These are phyloP conservation scores for Diplosphaera chodatii DNA, from an alignment of 139 green algal species.

Conservation along the genomic window DNA sequence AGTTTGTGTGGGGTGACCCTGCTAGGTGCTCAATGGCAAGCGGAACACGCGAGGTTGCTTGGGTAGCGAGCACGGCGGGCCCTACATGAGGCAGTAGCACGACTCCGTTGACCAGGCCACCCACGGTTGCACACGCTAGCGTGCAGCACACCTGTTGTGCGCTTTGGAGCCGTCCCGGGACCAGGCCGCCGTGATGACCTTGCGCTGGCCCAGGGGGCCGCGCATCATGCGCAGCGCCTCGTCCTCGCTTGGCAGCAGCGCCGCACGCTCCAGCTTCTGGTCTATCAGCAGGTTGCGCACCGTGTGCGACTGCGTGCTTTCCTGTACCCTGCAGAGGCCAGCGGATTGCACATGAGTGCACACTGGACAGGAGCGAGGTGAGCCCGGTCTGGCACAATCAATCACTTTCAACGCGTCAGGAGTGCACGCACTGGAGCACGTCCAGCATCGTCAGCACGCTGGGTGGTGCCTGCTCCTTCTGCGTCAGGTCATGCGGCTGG, in stretches of 20 bases:
- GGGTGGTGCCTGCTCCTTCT: not conserved
- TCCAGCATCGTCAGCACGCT: slow-evolving; percentile 1
- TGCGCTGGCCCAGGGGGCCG: not conserved
- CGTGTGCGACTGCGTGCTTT: not conserved
- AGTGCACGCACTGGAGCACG: slow-evolving; percentile 8
- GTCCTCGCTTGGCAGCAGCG: not conserved
- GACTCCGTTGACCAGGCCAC: too few relatives aligned
- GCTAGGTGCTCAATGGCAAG: too few relatives aligned
- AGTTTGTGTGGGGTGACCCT: too few relatives aligned
- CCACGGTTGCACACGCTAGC: too few relatives aligned
- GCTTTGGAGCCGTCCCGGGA: not conserved
- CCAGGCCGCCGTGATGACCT: not conserved
- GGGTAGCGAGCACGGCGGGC: too few relatives aligned
- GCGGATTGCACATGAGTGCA: too few relatives aligned
- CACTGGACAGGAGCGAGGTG: too few relatives aligned
- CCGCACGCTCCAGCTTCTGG: not conserved
- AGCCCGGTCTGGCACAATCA: too few relatives aligned
- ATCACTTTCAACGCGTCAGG: too few relatives aligned
- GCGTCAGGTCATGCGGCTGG: not conserved
- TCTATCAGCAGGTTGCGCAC: slow-evolving; percentile 11
- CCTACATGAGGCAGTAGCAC: too few relatives aligned
- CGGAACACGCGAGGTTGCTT: too few relatives aligned
- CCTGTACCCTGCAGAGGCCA: not conserved
- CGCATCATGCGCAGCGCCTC: not conserved
- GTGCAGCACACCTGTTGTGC: not conserved